Evolutionary conservation across 2,329 filamentous ascomycete genomes (phyloP), one percentile per base, ranked within the genome.

Genomic region (Dothistroma septosporum): DNA sequence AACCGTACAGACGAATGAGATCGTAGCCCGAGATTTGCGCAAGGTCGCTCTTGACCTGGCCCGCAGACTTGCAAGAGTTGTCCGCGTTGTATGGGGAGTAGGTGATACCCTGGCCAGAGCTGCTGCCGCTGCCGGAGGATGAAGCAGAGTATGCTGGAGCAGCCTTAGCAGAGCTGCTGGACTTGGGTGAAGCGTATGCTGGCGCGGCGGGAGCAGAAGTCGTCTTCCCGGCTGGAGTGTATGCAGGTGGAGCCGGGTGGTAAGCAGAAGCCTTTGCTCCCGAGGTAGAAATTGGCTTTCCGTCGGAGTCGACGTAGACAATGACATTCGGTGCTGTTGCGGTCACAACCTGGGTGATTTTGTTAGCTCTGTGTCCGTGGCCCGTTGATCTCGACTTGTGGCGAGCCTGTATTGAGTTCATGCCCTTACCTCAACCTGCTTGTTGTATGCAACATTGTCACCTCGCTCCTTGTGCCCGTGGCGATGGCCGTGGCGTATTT

Each of bases 1-100:
- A 85, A 56, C 91, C 91, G 72, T 96, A 96, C 70, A 90, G 83
- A 55, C 92, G 89, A 58, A 95, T 78, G 37, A 86, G 75, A 19
- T 80, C 79, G 75, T 88, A 92, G 14, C 77, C 78, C 31, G 85
- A 78, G 55, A 86, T 76, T 52, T 75, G 76, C 16, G 77, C 76
- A 67, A 94, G 84, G 69, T 96, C 91, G 21, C 76, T 72, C 61
- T 83, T 78, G 55, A 95, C 81, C 67, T 90, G 78, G 1, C 78
- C 76, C 57, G 81, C 77, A 6, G 82, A 78, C 74, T 93, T 94
- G 82, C 91, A 95, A 59, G 76, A 76, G 32, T 83, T 79, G 61
- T 83, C 79, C 49, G 68, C 72, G 56, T 78, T 80, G 74, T 86
- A 87, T 14, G 84, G 83, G 32, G 82, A 80, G 73, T 87, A 87